Base-by-base conservation (phyloP, 768 basidiomycete genomes). In the Xerocomellus intermedius region DNA sequence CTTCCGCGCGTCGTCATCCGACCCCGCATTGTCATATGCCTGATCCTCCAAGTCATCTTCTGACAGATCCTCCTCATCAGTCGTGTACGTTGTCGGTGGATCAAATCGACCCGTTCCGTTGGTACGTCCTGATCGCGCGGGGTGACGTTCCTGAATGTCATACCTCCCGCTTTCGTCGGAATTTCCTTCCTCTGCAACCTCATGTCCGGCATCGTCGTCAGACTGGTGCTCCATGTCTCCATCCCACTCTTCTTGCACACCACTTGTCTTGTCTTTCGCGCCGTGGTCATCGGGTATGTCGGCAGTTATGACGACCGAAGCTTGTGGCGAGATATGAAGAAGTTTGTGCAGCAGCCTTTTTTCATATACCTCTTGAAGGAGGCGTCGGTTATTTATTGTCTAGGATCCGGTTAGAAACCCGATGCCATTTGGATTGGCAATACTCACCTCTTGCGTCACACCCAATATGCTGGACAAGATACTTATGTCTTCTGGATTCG, bases 381-480 rank as follows among this genome's bases (percentile, higher is more conserved):
- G 74, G 45, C 74, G 76, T 28, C 91, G 82, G 61, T 89, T 87
- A 54, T 87, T 87, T 49, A 91, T 80, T 1, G 85, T 89, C 89
- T 92, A 4, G 42, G 14, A 28, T 33, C 43, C 17, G 8, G 21
- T 60, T 22, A 48, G 56, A 36, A 57, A 44, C 17, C 36, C 24
- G 8, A 48, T 49, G n/a, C 28, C 44, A 54, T 5, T n/a, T 5
- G 9, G 44, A n/a, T 53, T 22, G 28, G 8, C 19, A 17, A 4
- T 13, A 60, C 79, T 59, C 57, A 90, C 93, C 81, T 94, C 89
- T 67, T 88, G 85, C 3, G 91, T 89, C 7, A 96, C 81, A 10
- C 89, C 87, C 75, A 96, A 79, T 30, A 97, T 81, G 32, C 80
- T 86, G 3, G 85, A 82, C 42, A 97, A 68, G 50, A 96, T 87